Evolutionary conservation across 345 rosid genomes (phyloP), one percentile per base, ranked within the genome.

Genomic region (Pugionium cornutum): DNA sequence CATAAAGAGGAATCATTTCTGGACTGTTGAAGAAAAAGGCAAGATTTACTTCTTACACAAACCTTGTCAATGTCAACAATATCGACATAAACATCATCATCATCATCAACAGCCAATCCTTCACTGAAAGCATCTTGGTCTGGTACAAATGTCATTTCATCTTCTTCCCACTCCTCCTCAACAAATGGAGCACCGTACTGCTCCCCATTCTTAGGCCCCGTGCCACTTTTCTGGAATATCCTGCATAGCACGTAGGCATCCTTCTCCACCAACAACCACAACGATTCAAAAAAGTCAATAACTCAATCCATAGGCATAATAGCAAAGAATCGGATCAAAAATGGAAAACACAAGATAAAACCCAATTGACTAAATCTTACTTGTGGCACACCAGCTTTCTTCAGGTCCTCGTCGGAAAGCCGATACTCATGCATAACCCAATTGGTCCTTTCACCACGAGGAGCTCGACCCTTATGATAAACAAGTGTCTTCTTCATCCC

Each of bases 131-230:
- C 72, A 58, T 77, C 18, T 18, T 18, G 18, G 18, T 18, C 18
- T 18, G 18, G 18, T 18, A 18, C 18, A 18, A 18, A 18, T 18
- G 18, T 18, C 18, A 18, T 18, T 18, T 18, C 18, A 18, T 18
- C 18, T 18, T 18, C 18, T 18, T 18, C 18, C 18, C 18, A 18
- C 18, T 18, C 18, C 18, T 18, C 18, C 18, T 18, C 18, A 18
- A 18, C 18, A 18, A 18, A 18, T 18, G 18, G 18, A 18, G 18
- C 18, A 18, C 18, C 18, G 18, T 18, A 18, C 86, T 75, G 89
- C 78, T 92, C 98, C 11, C 98, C 98, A 44, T 92, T 92, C 83
- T 89, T 92, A 0, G 98, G 98, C 39, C 98, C 98, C 2, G 97
- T 74, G 27, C 98, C 98, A 35, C 98, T 92, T 76, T 92, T 18